Percentiles rank a stretch among this genome's conserved stretches.
Conservation (phyloP, 345 rosid genomes). For the Gynandropsis gynandra region DNA sequence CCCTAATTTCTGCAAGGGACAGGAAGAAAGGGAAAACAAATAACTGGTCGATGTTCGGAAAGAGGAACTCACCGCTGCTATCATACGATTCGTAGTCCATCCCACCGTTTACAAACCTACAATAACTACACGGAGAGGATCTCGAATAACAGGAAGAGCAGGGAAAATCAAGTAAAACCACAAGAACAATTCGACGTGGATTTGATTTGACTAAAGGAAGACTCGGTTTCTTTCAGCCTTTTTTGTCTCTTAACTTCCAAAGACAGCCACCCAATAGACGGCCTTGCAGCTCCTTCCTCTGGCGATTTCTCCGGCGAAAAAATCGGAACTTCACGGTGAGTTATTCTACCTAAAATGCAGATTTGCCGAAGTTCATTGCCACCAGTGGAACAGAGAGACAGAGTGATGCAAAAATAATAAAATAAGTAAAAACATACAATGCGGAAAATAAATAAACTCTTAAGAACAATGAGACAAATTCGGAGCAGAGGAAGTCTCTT, state of each 20-base stretch:
- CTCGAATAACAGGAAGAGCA: conserved; percentile 1
- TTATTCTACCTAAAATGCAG: conserved; percentile 22
- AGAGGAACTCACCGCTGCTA: conserved; percentile 69
- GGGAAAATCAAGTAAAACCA: neutral
- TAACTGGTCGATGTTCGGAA: conserved; percentile 7
- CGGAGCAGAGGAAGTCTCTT: neutral
- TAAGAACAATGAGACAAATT: neutral
- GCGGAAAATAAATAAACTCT: neutral
- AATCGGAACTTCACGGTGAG: conserved; percentile 7
- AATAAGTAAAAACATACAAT: neutral
- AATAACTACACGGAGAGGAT: neutral
- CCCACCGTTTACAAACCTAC: conserved; percentile 16
- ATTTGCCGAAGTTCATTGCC: conserved; percentile 18
- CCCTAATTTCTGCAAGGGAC: conserved; percentile 15
- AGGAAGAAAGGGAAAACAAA: conserved; percentile 7
- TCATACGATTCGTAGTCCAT: conserved; percentile 71
- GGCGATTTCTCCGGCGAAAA: neutral
- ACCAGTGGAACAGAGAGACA: conserved; percentile 10
- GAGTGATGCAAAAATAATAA: neutral
- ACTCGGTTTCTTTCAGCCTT: conserved; percentile 18
- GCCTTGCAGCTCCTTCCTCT: neutral
- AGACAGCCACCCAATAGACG: neutral
- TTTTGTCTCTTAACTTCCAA: neutral
- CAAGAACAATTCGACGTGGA: conserved; percentile 7
- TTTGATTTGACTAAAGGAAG: conserved; percentile 23